Percentiles rank a stretch among this genome's conserved stretches.
Conservation (phyloP, 208 protist species). For the Leptomonas pyrrhocoris region DNA sequence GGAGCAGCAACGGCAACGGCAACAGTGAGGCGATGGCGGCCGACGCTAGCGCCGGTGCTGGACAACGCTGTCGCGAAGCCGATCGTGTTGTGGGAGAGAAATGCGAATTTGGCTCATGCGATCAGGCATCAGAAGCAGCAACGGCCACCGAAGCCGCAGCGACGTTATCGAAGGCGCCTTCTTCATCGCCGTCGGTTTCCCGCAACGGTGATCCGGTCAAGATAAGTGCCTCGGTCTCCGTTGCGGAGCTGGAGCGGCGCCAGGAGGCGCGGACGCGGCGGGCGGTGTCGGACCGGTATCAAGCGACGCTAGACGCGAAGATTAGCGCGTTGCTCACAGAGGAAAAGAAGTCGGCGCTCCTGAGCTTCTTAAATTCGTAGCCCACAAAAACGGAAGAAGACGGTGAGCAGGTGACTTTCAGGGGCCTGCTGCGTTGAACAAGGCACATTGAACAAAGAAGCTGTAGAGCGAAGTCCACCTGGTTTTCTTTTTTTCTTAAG, state of each 20-base stretch:
- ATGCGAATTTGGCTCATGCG: too few species aligned
- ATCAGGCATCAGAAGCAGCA: neutral
- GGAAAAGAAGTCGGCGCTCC: conserved; percentile 36
- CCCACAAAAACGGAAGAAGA: too few species aligned
- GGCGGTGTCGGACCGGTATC: conserved; percentile 43
- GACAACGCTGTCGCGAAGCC: too few species aligned
- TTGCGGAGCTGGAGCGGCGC: conserved; percentile 31
- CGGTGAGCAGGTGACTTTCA: neutral
- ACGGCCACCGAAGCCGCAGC: neutral
- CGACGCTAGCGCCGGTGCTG: too few species aligned
- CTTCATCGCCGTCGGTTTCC: neutral
- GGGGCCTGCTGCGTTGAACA: too few species aligned
- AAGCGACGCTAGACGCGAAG: conserved; percentile 37
- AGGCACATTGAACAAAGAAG: too few species aligned
- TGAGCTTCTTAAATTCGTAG: conserved; percentile 42
- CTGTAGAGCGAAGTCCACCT: too few species aligned
- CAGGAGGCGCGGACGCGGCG: conserved; percentile 51
- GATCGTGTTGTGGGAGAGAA: too few species aligned
- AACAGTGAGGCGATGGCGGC: too few species aligned
- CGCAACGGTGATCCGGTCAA: neutral
- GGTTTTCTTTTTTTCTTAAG: too few species aligned
- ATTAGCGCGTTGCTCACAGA: conserved; percentile 33
- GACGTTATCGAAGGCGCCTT: neutral
- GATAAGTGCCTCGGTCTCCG: conserved; percentile 9
- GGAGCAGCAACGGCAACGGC: too few species aligned